A percentile compares a stretch with the other conserved stretches of the same genome.
These are phyloP conservation scores for Tetrapisispora arboricola DNA, from an alignment of 805 yeast genomes.

Conservation along the genomic window DNA sequence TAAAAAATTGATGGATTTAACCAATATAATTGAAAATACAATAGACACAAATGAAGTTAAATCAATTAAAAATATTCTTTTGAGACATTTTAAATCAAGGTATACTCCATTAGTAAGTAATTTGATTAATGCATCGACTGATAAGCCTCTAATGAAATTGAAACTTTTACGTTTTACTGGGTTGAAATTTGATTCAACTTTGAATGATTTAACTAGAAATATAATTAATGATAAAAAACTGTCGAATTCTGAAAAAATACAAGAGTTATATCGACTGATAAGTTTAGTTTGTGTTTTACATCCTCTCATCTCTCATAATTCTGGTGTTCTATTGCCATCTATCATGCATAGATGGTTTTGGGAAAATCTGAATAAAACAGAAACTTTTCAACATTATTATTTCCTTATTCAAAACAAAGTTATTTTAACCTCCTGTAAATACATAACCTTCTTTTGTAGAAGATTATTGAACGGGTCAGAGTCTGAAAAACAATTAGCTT, in stretches of 20 bases:
- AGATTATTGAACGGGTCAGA: constrained; percentile 22
- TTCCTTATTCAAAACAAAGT: constrained; percentile 20
- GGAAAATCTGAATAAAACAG: constrained; percentile 9
- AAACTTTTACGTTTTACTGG: constrained; percentile 9
- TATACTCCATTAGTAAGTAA: constrained; percentile 5
- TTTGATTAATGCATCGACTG: constrained; percentile 2
- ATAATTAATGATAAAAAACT: constrained; percentile 1
- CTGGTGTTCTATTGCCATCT: constrained; percentile 13
- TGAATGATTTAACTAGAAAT: constrained; percentile 4
- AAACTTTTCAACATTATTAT: constrained; percentile 17
- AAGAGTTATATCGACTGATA: constrained; percentile 13
- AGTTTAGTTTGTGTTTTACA: constrained; percentile 13
- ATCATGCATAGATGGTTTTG: constrained; percentile 23
- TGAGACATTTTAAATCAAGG: constrained; percentile 4
- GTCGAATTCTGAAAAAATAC: constrained; percentile 5
- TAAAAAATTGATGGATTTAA: not conserved
- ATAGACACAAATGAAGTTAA: constrained; percentile 1
- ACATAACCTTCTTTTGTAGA: constrained; percentile 7
- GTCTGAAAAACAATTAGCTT: constrained; percentile 18
- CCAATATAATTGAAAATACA: not conserved
- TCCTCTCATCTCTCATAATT: constrained; percentile 7
- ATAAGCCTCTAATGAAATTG: constrained; percentile 8
- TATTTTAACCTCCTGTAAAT: constrained; percentile 9
- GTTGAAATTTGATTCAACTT: constrained; percentile 8
- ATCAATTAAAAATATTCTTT: constrained; percentile 1